Percentiles rank a stretch among this genome's conserved stretches.
These are phyloP conservation scores for Saururus chinensis DNA, from an alignment of 164 flowering plant genomes.

Conservation along the genomic window DNA sequence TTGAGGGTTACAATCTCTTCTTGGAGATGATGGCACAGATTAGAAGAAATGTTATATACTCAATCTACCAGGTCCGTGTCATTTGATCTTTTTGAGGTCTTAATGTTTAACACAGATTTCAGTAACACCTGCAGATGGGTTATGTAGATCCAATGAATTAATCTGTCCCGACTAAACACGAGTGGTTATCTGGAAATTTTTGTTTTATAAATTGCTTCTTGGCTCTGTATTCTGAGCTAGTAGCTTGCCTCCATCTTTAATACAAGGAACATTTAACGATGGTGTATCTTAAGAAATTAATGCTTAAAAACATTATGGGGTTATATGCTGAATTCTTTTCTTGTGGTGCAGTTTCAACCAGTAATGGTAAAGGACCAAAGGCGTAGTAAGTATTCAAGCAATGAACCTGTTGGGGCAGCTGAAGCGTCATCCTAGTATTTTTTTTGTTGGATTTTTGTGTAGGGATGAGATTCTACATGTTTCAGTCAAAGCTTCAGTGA, in stretches of 20 bases:
- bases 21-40: conserved; percentile 98
- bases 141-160: no score
- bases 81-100: not conserved
- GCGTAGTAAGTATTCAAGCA: conserved; percentile 24
- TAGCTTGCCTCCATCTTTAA: no score
- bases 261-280: no score
- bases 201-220: no score
- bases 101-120: no score
- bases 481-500: not conserved
- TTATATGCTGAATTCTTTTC: no score
- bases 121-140: no score
- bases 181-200: no score
- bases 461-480: not conserved
- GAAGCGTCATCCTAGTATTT: conserved; percentile 28
- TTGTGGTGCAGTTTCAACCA: conserved; percentile 52
- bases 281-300: no score
- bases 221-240: no score
- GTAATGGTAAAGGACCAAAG: conserved; percentile 46
- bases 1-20: conserved; percentile 94
- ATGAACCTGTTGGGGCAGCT: conserved; percentile 30
- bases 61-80: conserved; percentile 77
- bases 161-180: no score
- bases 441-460: conserved; percentile 15
- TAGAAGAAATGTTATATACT: conserved; percentile 90
- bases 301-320: no score